Conservation (phyloP, 1,284 basidiomycete genomes). For the Amylostereum areolatum region DNA sequence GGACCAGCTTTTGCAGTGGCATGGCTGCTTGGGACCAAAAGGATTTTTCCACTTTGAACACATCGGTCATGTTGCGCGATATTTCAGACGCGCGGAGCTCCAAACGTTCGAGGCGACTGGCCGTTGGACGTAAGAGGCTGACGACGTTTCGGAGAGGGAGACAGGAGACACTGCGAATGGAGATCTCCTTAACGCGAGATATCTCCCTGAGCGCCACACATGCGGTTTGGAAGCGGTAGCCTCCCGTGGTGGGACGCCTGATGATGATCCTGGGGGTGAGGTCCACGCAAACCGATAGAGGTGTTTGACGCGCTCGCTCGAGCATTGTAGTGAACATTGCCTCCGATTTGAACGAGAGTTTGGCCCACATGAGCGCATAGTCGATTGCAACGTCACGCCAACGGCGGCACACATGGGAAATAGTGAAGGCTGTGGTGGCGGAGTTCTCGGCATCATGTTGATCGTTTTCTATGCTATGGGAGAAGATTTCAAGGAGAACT, state of each 20-base stretch:
- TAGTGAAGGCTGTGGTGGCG: not conserved
- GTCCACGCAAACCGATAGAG: constrained; percentile 11
- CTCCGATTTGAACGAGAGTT: constrained; percentile 9
- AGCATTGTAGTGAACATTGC: constrained; percentile 10
- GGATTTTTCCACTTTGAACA: no score
- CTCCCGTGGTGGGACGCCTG: no score
- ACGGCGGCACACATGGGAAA: constrained; percentile 15
- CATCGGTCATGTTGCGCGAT: no score
- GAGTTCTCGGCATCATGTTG: no score
- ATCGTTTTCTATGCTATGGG: not conserved
- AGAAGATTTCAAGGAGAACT: not conserved
- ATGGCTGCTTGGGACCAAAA: constrained; percentile 7
- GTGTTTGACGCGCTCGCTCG: constrained; percentile 9
- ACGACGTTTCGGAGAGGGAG: constrained; percentile 7
- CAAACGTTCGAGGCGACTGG: not conserved
- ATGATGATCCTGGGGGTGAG: no score
- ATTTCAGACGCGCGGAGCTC: no score
- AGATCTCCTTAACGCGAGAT: constrained; percentile 12
- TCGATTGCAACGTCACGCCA: constrained; percentile 20
- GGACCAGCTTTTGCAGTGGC: constrained; percentile 10
- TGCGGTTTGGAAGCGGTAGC: constrained; percentile 10
- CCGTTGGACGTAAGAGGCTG: constrained; percentile 7
- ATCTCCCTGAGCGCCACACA: constrained; percentile 10
- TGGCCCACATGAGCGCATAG: constrained; percentile 12
- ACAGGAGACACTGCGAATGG: constrained; percentile 6